These are phyloP conservation scores for Biscutella auriculata DNA, from an alignment of 441 rosid genomes.

Conservation along the genomic window DNA sequence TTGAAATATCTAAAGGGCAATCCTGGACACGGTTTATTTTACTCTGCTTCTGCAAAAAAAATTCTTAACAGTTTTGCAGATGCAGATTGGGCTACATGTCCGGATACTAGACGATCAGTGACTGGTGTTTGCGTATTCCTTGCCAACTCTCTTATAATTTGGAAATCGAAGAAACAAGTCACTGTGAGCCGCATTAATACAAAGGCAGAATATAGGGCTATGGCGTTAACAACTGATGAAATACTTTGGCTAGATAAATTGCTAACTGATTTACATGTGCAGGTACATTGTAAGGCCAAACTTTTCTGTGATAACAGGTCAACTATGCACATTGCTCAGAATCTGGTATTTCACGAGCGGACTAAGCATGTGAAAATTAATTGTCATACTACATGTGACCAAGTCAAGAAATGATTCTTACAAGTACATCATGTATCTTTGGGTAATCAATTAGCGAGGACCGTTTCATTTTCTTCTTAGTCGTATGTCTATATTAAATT, in stretches of 20 bases:
- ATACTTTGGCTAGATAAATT: not conserved
- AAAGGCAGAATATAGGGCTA: not conserved
- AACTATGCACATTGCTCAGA: too few relatives aligned
- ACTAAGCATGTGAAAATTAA: too few relatives aligned
- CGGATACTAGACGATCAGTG: not conserved
- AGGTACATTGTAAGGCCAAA: not conserved
- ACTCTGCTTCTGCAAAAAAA: fast-evolving
- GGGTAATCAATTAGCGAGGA: too few relatives aligned
- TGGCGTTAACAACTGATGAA: not conserved
- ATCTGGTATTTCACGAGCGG: too few relatives aligned
- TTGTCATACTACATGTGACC: too few relatives aligned
- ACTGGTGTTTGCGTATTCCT: not conserved
- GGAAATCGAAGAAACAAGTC: too few relatives aligned
- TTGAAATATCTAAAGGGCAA: not conserved
- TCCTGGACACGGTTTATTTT: not conserved
- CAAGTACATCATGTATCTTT: too few relatives aligned
- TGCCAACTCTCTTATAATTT: not conserved
- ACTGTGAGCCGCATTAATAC: not conserved
- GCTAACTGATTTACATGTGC: not conserved
- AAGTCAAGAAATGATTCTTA: too few relatives aligned
- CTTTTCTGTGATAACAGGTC: not conserved
- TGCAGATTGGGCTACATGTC: not conserved
- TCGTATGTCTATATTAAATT: too few relatives aligned
- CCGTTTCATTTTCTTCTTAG: too few relatives aligned
- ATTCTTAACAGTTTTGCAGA: not conserved